Conservation (phyloP, 768 basidiomycete genomes). For the Leucocoprinus sp. region DNA sequence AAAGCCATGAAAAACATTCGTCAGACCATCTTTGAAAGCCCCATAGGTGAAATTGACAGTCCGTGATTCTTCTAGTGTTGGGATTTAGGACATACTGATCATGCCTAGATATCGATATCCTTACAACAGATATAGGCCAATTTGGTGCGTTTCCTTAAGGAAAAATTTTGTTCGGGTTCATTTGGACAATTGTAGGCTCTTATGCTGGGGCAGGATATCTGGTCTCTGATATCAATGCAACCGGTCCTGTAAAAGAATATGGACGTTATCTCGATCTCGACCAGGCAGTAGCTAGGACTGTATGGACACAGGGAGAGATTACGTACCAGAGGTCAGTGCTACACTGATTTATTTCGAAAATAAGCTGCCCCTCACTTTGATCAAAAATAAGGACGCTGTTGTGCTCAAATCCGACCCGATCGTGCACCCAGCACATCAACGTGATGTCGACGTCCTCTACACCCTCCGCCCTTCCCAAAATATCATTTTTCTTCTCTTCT, state of each 20-base stretch:
- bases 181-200: constrained; percentile 38
- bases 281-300: constrained; percentile 44
- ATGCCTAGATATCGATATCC: constrained; percentile 38
- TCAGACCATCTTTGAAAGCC: constrained; percentile 46
- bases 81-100: background rate
- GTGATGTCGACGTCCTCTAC: background rate
- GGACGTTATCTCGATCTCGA: constrained; percentile 67
- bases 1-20: constrained; percentile 47
- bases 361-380: constrained; percentile 14
- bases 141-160: constrained; percentile 36
- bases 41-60: constrained; percentile 55
- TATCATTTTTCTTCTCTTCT: constrained; percentile 43
- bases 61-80: background rate
- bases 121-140: constrained; percentile 46
- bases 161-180: background rate
- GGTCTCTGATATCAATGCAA: constrained; percentile 37
- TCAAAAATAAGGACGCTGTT: constrained; percentile 36
- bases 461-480: constrained; percentile 13
- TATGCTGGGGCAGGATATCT: constrained; percentile 61
- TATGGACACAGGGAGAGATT: constrained; percentile 47
- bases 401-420: constrained; percentile 56
- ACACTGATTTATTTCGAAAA: background rate
- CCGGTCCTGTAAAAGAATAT: constrained; percentile 36
- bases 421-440: constrained; percentile 53
- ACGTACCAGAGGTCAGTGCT: constrained; percentile 39